A percentile compares a stretch with the other conserved stretches of the same genome.
phyloP scores from a whole-genome alignment of 352 stramenopile genomes.

The Globisporangium megalacanthum region DNA sequence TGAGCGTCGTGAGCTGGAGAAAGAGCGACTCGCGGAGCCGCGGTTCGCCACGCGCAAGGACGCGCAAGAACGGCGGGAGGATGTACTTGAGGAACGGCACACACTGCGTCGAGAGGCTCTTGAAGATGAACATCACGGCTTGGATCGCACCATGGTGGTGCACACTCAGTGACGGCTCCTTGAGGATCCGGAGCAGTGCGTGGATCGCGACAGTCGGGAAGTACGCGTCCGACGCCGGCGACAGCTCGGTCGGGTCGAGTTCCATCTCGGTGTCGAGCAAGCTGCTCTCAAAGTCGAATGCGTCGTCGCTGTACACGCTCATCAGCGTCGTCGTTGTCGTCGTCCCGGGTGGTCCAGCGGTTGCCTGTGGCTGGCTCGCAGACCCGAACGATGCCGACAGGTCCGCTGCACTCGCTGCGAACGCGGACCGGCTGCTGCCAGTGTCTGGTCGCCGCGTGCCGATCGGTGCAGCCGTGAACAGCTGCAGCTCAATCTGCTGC shows the following conservation, averaged over 20 bases:
- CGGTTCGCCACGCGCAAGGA: conserved; percentile 88
- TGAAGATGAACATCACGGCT: conserved; percentile 99
- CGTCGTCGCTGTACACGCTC: conserved; percentile 23
- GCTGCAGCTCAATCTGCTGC: conserved; percentile 80
- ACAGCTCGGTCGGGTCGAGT: conserved; percentile 63
- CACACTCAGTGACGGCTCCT: conserved; percentile 92
- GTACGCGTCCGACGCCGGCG: conserved; percentile 87
- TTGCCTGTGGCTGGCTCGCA: conserved; percentile 5
- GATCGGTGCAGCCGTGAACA: conserved; percentile 84
- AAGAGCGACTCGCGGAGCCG: conserved; percentile 95
- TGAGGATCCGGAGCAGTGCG: conserved; percentile 94
- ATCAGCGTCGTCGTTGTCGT: conserved; percentile 17
- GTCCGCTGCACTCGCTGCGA: conserved; percentile 1
- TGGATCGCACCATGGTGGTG: conserved; percentile 98
- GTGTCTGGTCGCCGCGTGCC: conserved; percentile 58
- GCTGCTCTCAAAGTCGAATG: conserved; percentile 69
- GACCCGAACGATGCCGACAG: conserved; percentile 8
- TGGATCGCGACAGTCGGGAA: conserved; percentile 98
- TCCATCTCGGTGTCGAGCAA: conserved; percentile 56
- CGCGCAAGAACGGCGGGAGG: conserved; percentile 95
- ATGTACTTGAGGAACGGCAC: conserved; percentile 97
- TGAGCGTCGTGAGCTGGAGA: conserved; percentile 94
- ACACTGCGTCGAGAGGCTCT: conserved; percentile 92
- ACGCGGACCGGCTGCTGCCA: conserved; percentile 9
- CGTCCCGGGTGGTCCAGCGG: conserved; percentile 10